These are phyloP conservation scores for Candida coquimbonensis DNA, from an alignment of 805 yeast genomes.

Conservation along the genomic window DNA sequence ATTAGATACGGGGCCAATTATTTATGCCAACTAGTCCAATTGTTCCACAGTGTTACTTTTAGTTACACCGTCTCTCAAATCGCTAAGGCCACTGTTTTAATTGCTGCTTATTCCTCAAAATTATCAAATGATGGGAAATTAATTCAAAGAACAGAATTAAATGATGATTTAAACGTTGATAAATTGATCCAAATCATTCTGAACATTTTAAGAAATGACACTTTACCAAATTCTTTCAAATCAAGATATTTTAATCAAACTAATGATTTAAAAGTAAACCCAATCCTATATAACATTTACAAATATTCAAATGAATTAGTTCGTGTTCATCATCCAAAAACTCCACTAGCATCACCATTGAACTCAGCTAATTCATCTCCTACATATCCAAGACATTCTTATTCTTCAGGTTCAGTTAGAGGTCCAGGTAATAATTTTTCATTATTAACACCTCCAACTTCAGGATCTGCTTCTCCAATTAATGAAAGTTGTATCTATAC, in stretches of 20 bases:
- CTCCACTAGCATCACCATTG: conserved; percentile 16
- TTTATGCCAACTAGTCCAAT: conserved; percentile 60
- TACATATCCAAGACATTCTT: conserved; percentile 1
- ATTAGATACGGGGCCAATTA: conserved; percentile 51
- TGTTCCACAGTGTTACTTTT: conserved; percentile 52
- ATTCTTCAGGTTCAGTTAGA: not conserved
- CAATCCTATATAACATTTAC: conserved; percentile 9
- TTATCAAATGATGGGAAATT: conserved; percentile 15
- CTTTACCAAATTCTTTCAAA: conserved; percentile 36
- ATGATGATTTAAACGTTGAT: conserved; percentile 19
- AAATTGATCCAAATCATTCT: conserved; percentile 18
- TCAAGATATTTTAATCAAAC: conserved; percentile 35
- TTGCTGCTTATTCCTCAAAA: conserved; percentile 40
- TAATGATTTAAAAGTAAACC: conserved; percentile 11
- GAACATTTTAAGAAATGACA: conserved; percentile 11
- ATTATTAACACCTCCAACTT: conserved; percentile 8
- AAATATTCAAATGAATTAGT: conserved; percentile 21
- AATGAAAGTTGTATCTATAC: conserved; percentile 1
- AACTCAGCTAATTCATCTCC: conserved; percentile 6
- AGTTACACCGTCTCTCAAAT: conserved; percentile 38
- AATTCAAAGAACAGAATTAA: conserved; percentile 16
- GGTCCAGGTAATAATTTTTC: not conserved
- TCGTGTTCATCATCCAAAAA: conserved; percentile 13
- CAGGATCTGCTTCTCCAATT: conserved; percentile 11
- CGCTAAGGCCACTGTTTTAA: conserved; percentile 43